phyloP scores from a whole-genome alignment of 441 rosid species.

The Jatropha multifida region DNA sequence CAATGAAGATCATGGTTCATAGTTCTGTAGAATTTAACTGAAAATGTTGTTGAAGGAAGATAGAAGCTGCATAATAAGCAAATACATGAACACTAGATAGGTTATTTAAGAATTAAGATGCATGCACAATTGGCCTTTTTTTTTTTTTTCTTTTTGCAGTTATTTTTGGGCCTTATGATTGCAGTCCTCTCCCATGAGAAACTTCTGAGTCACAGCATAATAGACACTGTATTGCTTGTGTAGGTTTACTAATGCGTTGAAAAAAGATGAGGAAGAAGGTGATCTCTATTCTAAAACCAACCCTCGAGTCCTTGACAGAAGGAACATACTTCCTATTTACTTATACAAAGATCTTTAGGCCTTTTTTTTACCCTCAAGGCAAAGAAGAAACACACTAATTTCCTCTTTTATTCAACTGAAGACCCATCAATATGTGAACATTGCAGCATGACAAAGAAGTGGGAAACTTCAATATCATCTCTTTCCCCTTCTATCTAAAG shows the following conservation, averaged over 20 bases:
- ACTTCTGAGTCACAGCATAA: neutral
- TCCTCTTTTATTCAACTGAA: neutral
- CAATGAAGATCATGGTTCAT: no score
- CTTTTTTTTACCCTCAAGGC: neutral
- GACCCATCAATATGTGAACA: neutral
- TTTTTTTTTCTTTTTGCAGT: no score
- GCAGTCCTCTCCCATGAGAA: neutral
- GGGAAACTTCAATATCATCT: slow-evolving; percentile 1
- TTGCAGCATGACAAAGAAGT: neutral
- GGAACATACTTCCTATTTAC: neutral
- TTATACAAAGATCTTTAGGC: neutral
- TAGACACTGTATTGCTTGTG: neutral
- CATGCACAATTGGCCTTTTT: no score
- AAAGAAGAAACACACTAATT: neutral
- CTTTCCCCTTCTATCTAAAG: neutral
- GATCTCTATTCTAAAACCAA: neutral
- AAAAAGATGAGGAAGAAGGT: neutral
- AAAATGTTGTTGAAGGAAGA: neutral
- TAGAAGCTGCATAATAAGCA: neutral
- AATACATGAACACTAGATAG: no score
- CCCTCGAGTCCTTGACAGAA: neutral
- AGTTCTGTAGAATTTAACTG: neutral
- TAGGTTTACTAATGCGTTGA: neutral
- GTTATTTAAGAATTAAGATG: no score
- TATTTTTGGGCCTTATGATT: no score